Base-by-base conservation (phyloP, 352 stramenopile species). In the Pythium aquatile region DNA sequence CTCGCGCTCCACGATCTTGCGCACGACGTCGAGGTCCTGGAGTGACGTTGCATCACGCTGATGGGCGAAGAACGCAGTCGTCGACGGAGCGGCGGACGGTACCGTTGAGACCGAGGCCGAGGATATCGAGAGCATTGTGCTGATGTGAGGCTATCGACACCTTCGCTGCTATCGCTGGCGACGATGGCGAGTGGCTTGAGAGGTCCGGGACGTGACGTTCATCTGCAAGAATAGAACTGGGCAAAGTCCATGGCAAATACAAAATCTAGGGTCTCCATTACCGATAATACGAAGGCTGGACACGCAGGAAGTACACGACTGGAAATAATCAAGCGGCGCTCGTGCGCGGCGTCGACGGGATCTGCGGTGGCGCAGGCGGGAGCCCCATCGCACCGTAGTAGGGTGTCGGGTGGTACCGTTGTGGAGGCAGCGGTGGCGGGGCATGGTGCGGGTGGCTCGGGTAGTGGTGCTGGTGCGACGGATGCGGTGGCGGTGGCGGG, bases 1-100 rank as follows among this genome's bases (percentile, higher is more conserved):
- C 55, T 94, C 85, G 3, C 85, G 81, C 71, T 94, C 85, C 2
- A 92, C 83, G 44, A 94, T 90, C 71, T 82, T 87, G 49, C 80
- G 82, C 54, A 91, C 76, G 49, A 92, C 81, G 16, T 78, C 76
- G 35, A 91, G 55, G 37, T 94, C 81, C 37, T 75, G 66, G 2
- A 81, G 72, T 20, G 74, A 81, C 55, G 68, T 68, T 2, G 71
- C 60, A 13, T 60, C 39, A 11, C 63, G 61, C 24, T 70, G 62
- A 30, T 68, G 63, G 11, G 52, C 52, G 55, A 74, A 74, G 44
- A 61, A 46, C 26, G 56, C 44, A 11, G 59, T 10, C 1, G 52
- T 13, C 16, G 48, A 54, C 5, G 37, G 40, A 39, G 33, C n/a
- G 5, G 14, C 52, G 52, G 30, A 39, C 7, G 11, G 55, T 10